Percentiles rank a stretch among this genome's conserved stretches.
phyloP scores from a whole-genome alignment of 768 basidiomycete genomes.

The Kwoniella botswanensis region DNA sequence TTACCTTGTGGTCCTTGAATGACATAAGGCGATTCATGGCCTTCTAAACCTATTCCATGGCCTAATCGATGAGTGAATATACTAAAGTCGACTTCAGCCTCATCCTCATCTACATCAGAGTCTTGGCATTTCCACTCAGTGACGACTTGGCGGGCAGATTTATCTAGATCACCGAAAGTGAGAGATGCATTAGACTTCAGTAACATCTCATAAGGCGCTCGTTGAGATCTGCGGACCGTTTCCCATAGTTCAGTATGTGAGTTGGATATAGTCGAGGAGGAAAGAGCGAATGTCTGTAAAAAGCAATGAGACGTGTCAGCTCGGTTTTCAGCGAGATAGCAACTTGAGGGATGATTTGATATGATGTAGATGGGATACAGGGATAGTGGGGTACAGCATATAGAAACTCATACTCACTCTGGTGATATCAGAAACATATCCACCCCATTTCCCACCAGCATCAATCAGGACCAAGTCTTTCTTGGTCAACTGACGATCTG shows the following conservation, averaged over 20 bases:
- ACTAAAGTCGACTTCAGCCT: conserved; percentile 31
- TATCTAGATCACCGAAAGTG: conserved; percentile 43
- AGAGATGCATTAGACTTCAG: conserved; percentile 58
- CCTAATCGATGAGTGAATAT: conserved; percentile 74
- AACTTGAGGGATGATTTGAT: background rate
- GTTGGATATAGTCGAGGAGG: conserved; percentile 64
- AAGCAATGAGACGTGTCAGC: background rate
- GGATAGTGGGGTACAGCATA: too few species aligned
- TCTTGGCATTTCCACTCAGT: conserved; percentile 16
- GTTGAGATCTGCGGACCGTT: conserved; percentile 70
- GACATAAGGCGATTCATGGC: conserved; percentile 80
- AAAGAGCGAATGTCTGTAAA: conserved; percentile 69
- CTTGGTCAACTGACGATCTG: conserved; percentile 66
- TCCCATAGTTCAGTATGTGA: conserved; percentile 69
- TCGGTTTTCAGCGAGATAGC: background rate
- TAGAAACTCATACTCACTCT: conserved; percentile 62
- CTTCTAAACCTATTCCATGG: conserved; percentile 77
- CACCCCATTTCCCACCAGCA: conserved; percentile 71
- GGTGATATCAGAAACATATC: conserved; percentile 78
- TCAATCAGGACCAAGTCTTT: conserved; percentile 78
- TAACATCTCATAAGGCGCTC: conserved; percentile 60
- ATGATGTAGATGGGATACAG: background rate
- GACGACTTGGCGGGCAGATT: conserved; percentile 67
- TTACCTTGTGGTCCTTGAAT: conserved; percentile 66
- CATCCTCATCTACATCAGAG: background rate